These are phyloP conservation scores for Cercospora sp. DNA, from an alignment of 2,329 filamentous ascomycete genomes.

Conservation along the genomic window DNA sequence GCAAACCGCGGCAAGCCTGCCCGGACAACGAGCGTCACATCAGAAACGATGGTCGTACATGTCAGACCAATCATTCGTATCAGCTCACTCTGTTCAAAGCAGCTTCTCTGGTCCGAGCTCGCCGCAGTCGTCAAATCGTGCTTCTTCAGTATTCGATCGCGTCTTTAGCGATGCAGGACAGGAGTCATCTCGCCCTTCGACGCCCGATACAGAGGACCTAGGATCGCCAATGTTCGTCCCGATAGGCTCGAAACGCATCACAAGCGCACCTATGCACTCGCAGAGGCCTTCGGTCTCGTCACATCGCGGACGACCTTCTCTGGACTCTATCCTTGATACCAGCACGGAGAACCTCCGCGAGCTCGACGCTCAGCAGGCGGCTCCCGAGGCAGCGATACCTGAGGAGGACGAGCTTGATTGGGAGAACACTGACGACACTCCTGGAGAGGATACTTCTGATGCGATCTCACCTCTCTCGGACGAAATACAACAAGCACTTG, in stretches of 20 bases:
- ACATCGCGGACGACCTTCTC: constrained; percentile 28
- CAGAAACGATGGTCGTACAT: constrained; percentile 65
- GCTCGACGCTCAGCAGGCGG: constrained; percentile 23
- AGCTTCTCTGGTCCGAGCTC: constrained; percentile 78
- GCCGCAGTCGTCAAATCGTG: constrained; percentile 68
- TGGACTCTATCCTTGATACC: constrained; percentile 37
- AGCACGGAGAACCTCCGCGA: constrained; percentile 35
- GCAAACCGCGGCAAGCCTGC: constrained; percentile 61
- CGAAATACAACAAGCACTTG: constrained; percentile 30
- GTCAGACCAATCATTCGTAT: constrained; percentile 62
- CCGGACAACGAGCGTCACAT: constrained; percentile 45
- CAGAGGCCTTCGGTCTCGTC: constrained; percentile 22
- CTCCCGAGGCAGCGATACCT: constrained; percentile 31
- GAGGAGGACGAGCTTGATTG: constrained; percentile 37
- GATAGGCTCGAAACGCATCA: constrained; percentile 60
- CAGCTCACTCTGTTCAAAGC: constrained; percentile 62
- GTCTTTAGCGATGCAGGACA: constrained; percentile 58
- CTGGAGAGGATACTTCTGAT: constrained; percentile 19
- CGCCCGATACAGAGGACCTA: constrained; percentile 69
- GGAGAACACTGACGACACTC: constrained; percentile 29
- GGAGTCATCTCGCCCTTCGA: constrained; percentile 74
- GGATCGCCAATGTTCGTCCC: constrained; percentile 63
- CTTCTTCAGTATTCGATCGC: constrained; percentile 77
- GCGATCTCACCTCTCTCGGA: constrained; percentile 31
- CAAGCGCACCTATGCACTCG: constrained; percentile 45